phyloP scores from a whole-genome alignment of 345 rosid genomes.

The Aquilaria yunnanensis region DNA sequence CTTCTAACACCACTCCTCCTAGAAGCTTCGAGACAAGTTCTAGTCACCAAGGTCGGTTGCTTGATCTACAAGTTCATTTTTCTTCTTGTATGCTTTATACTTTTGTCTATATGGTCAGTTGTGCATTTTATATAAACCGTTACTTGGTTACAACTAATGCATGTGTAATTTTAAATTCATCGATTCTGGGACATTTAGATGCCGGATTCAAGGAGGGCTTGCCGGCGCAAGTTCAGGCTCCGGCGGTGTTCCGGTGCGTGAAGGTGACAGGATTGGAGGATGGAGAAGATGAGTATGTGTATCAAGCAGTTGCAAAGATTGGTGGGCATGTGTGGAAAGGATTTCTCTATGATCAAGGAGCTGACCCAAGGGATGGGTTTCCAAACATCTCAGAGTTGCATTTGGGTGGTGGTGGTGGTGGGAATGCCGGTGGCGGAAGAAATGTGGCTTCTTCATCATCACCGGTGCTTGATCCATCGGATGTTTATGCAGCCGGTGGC shows the following conservation, averaged over 20 bases:
- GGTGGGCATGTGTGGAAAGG: constrained; percentile 94
- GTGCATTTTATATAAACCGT: no score
- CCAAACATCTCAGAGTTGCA: constrained; percentile 83
- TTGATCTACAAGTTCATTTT: background rate
- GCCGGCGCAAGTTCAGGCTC: constrained; percentile 79
- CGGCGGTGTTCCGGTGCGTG: constrained; percentile 96
- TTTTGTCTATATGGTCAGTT: background rate
- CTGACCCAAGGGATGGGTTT: constrained; percentile 58
- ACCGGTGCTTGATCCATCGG: constrained; percentile 53
- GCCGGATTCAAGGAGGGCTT: constrained; percentile 51
- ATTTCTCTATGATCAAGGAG: constrained; percentile 82
- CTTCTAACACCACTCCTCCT: constrained; percentile 83
- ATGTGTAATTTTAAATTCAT: background rate
- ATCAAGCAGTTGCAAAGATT: constrained; percentile 86
- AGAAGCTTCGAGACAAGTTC: constrained; percentile 91
- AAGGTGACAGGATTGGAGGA: constrained; percentile 89
- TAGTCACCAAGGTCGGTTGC: constrained; percentile 66
- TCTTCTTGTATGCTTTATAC: background rate
- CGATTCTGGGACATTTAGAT: constrained; percentile 26
- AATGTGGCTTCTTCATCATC: constrained; percentile 52
- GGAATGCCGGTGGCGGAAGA: constrained; percentile 25
- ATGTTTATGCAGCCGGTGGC: constrained; percentile 50
- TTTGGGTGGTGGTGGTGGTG: constrained; percentile 46
- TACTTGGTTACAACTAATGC: no score
- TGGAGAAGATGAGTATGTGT: constrained; percentile 87